Base-by-base conservation (phyloP, 768 basidiomycete species). In the Rickenella mellea region DNA sequence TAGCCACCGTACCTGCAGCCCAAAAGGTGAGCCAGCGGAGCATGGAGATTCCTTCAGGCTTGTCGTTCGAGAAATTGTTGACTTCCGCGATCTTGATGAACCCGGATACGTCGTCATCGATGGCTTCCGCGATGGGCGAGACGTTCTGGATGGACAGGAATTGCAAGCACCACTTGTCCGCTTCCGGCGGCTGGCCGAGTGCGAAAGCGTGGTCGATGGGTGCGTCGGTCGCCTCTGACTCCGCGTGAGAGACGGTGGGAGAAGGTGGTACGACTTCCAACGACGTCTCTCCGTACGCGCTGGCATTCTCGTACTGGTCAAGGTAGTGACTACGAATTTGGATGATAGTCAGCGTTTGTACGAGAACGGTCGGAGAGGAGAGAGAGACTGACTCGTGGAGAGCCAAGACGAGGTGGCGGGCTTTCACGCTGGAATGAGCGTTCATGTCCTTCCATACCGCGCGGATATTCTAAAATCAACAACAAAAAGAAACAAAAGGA, bases 41-140 rank as follows among this genome's bases (percentile, higher is more conserved):
- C n/a, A 63, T 32, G 24, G 61, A 56, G 19, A 7, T n/a, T 5
- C 46, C 48, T 1, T 22, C 10, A 2, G 59, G 63, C 5, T 51
- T 43, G 19, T 49, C 41, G 3, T 41, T 31, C 3, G 58, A 59
- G 36, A 65, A 62, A 0, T 33, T 39, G 39, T 65, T 65, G 14
- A 61, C 54, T 39, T 65, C 61, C 3, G 44, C 26, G n/a, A 63
- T 52, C 1, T 56, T 57, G 41, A 58, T 54, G 38, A 55, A 63
- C 3, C 63, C 61, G 0, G 59, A 62, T 2, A 55, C 53, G 37
- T 65, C 60, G 21, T 59, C 55, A 40, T 65, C 63, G 36, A 64
- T 51, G 10, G 59, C 60, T 37, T 63, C 63, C 36, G 51, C 35
- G 15, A 60, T 56, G 1, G 49, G 43, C 38, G 53, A 53, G 6